Evolutionary conservation across 2,329 filamentous ascomycete species (phyloP).

Genomic region (Ceratocystis papillata): DNA sequence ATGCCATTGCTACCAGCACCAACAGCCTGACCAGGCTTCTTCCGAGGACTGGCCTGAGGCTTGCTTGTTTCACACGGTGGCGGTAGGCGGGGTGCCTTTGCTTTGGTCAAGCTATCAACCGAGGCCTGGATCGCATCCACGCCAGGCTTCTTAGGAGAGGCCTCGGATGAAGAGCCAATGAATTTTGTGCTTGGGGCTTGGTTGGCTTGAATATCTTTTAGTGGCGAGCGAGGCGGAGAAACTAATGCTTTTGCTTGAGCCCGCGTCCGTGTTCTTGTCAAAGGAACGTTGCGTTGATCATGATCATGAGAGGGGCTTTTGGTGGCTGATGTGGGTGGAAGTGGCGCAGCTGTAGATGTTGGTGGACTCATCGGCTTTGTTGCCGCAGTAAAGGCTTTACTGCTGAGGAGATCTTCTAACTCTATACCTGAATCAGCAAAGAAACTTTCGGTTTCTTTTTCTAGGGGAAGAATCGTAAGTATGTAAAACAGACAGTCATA

Average conservation of each 20-base stretch:
- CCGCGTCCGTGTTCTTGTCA: not conserved
- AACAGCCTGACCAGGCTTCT: not conserved
- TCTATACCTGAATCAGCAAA: not conserved
- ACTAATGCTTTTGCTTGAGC: not conserved
- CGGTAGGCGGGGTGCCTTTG: not conserved
- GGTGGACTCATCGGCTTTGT: slow-evolving; percentile 3
- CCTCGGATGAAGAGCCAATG: not conserved
- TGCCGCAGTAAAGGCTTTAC: not conserved
- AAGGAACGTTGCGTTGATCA: not conserved
- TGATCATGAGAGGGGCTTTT: not conserved
- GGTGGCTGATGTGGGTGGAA: slow-evolving; percentile 4
- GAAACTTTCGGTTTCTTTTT: not conserved
- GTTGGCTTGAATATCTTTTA: not conserved
- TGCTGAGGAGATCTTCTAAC: slow-evolving; percentile 11
- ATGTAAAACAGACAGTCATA: slow-evolving; percentile 1
- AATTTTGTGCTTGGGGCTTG: not conserved
- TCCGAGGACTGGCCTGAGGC: not conserved
- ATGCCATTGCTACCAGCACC: not conserved
- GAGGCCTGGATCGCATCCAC: not conserved
- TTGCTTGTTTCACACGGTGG: not conserved
- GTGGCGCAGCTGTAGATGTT: slow-evolving; percentile 6
- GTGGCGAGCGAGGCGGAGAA: not conserved
- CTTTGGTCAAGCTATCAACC: not conserved
- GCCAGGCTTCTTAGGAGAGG: not conserved
- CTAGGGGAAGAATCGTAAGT: not conserved